A percentile compares a stretch with the other conserved stretches of the same genome.
Conservation (phyloP, 805 yeast species). For the Komagataella ulmi region DNA sequence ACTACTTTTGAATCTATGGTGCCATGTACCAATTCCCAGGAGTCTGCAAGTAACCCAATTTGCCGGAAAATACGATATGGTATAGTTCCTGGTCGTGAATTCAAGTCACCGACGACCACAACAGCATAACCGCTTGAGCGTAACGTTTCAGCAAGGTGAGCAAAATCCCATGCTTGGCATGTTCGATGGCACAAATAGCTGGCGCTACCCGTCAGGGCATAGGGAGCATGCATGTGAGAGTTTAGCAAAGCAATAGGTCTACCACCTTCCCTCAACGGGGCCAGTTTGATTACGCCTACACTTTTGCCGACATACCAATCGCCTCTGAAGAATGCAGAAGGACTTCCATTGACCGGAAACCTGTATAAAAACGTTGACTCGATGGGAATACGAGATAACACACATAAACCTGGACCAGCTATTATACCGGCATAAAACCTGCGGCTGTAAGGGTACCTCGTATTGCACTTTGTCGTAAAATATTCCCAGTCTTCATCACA, state of each 20-base stretch:
- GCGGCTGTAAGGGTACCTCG: slow-evolving; percentile 48
- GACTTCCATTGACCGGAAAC: slow-evolving; percentile 88
- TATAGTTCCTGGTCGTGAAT: slow-evolving; percentile 76
- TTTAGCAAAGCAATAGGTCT: slow-evolving; percentile 67
- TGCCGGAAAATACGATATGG: slow-evolving; percentile 63
- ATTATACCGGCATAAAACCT: slow-evolving; percentile 73
- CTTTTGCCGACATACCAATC: slow-evolving; percentile 97
- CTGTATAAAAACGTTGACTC: slow-evolving; percentile 65
- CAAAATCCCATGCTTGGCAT: slow-evolving; percentile 93
- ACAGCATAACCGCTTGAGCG: slow-evolving; percentile 71
- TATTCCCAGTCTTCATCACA: slow-evolving; percentile 70
- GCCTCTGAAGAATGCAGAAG: slow-evolving; percentile 87
- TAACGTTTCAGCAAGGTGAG: slow-evolving; percentile 48
- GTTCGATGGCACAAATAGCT: slow-evolving; percentile 84
- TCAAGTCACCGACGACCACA: slow-evolving; percentile 85
- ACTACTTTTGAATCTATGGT: slow-evolving; percentile 25
- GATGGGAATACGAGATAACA: slow-evolving; percentile 76
- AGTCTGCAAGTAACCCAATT: slow-evolving; percentile 60
- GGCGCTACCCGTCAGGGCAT: slow-evolving; percentile 70
- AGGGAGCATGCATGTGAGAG: slow-evolving; percentile 97
- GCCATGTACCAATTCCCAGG: slow-evolving; percentile 68
- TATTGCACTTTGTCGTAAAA: slow-evolving; percentile 30
- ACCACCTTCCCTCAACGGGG: slow-evolving; percentile 30
- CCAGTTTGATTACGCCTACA: slow-evolving; percentile 59
- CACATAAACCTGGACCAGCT: slow-evolving; percentile 86